phyloP scores from a whole-genome alignment of 177 flowering plant species.

The Telopea speciosissima region DNA sequence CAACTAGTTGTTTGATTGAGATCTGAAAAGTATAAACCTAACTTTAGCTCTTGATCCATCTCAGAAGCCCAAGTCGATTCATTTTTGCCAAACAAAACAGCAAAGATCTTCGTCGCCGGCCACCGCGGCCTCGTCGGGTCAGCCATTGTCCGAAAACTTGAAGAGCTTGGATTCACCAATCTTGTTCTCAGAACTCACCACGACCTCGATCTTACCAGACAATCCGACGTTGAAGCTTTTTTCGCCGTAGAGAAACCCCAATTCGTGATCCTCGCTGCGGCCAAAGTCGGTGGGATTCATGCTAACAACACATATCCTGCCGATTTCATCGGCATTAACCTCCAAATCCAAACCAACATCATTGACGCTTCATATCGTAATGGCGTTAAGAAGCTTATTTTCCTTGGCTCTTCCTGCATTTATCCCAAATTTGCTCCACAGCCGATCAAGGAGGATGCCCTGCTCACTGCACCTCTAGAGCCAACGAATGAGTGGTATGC shows the following conservation, averaged over 20 bases:
- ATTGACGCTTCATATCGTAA: conserved; percentile 56
- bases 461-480: conserved; percentile 80
- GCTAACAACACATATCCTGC: conserved; percentile 94
- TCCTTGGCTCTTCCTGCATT: conserved; percentile 88
- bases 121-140: conserved; percentile 89
- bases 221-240: conserved; percentile 73
- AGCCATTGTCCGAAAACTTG: conserved; percentile 71
- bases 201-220: conserved; percentile 80
- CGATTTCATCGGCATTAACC: conserved; percentile 78
- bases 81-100: conserved; percentile 52
- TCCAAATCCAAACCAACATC: conserved; percentile 91
- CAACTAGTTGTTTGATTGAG: neutral
- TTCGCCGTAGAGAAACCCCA: conserved; percentile 60
- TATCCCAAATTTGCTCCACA: conserved; percentile 93
- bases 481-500: conserved; percentile 97
- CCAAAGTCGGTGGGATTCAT: conserved; percentile 59
- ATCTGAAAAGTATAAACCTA: neutral
- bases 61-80: conserved; percentile 9
- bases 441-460: conserved; percentile 70
- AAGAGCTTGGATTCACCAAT: conserved; percentile 49
- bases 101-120: conserved; percentile 84
- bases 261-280: conserved; percentile 47
- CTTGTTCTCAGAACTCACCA: conserved; percentile 65
- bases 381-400: conserved; percentile 66
- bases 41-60: neutral